These are phyloP conservation scores for Eucommia ulmoides DNA, from an alignment of 257 asterid genomes.

Conservation along the genomic window DNA sequence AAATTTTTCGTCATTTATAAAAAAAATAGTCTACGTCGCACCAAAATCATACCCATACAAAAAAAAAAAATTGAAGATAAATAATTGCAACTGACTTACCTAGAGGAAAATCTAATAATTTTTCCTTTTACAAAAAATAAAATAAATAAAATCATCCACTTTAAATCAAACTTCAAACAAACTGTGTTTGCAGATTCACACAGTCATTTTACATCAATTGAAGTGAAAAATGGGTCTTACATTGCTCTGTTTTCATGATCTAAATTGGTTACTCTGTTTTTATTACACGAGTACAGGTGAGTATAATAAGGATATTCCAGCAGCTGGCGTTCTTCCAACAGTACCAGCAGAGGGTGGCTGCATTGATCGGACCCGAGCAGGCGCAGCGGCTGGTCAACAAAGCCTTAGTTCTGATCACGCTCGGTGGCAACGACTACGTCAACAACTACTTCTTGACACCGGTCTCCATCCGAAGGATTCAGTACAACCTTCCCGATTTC, in stretches of 20 bases:
- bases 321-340: conserved; percentile 30
- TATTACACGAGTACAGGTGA: no score
- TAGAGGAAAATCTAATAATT: no score
- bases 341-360: conserved; percentile 37
- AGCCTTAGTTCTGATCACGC: conserved; percentile 52
- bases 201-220: neutral
- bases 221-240: neutral
- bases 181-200: neutral
- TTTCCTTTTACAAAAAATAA: no score
- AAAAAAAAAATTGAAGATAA: no score
- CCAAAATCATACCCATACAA: no score
- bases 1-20: no score
- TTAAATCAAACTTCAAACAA: no score
- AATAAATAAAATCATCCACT: no score
- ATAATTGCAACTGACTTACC: no score
- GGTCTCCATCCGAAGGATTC: conserved; percentile 30
- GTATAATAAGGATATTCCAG: conserved; percentile 33
- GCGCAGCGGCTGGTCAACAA: conserved; percentile 31
- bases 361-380: conserved; percentile 33
- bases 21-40: no score
- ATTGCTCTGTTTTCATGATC: neutral
- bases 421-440: conserved; percentile 78
- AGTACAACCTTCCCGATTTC: conserved; percentile 32
- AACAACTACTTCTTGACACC: conserved; percentile 69
- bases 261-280: neutral